Percentiles rank a stretch among this genome's conserved stretches.
phyloP scores from a whole-genome alignment of 2,329 filamentous ascomycete genomes.

The Celoporthe dispersa region DNA sequence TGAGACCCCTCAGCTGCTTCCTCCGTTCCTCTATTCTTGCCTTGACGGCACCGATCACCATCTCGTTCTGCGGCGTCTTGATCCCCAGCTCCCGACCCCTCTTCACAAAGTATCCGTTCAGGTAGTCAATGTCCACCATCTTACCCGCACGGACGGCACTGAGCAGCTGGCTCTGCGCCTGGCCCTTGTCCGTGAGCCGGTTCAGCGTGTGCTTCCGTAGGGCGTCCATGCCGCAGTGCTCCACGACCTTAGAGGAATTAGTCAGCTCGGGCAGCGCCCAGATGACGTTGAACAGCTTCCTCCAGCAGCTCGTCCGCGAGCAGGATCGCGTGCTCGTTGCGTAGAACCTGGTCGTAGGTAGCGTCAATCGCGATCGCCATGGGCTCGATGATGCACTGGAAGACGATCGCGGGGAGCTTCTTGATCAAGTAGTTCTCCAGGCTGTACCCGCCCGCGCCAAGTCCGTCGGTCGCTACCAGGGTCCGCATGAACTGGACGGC shows the following conservation, averaged over 20 bases:
- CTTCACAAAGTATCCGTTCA: constrained; percentile 85
- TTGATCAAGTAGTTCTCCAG: constrained; percentile 67
- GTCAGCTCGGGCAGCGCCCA: constrained; percentile 74
- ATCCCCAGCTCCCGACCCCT: constrained; percentile 75
- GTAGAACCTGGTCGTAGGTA: constrained; percentile 71
- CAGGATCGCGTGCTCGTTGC: constrained; percentile 67
- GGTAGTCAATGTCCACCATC: constrained; percentile 77
- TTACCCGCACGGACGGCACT: constrained; percentile 64
- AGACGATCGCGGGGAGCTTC: constrained; percentile 79
- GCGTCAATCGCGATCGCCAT: constrained; percentile 80
- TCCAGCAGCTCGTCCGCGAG: constrained; percentile 73
- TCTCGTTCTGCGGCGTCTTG: constrained; percentile 72
- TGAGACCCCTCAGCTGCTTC: constrained; percentile 21
- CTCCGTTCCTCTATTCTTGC: constrained; percentile 49
- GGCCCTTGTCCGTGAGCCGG: constrained; percentile 60
- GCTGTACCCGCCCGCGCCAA: constrained; percentile 63
- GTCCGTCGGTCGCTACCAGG: constrained; percentile 63
- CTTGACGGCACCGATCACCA: constrained; percentile 74
- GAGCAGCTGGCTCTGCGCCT: constrained; percentile 66
- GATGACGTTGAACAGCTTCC: constrained; percentile 79
- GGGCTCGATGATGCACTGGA: constrained; percentile 78
- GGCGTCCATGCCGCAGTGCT: constrained; percentile 61
- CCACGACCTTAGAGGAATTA: constrained; percentile 59
- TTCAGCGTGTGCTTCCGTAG: constrained; percentile 66
- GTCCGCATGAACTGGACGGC: constrained; percentile 64